These are phyloP conservation scores for Echium plantagineum DNA, from an alignment of 257 asterid genomes.

Conservation along the genomic window DNA sequence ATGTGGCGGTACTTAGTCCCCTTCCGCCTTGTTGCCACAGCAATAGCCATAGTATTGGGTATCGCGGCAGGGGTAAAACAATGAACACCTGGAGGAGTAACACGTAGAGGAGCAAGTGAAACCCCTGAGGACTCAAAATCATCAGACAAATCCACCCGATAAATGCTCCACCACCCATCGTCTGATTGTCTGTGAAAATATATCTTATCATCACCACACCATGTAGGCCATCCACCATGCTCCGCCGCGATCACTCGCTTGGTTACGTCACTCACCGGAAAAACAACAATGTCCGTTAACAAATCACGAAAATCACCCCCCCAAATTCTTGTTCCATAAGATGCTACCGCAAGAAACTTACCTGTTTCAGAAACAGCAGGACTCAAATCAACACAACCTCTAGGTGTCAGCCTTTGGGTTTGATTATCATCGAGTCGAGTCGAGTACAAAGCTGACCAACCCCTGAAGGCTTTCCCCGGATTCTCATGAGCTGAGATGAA, in stretches of 20 bases:
- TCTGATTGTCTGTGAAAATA: conserved; percentile 65
- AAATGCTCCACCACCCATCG: conserved; percentile 96
- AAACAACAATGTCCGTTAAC: conserved; percentile 51
- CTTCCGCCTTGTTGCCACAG: conserved; percentile 63
- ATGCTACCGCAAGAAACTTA: conserved; percentile 59
- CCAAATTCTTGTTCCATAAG: conserved; percentile 49
- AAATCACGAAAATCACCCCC: conserved; percentile 55
- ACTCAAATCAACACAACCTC: conserved; percentile 52
- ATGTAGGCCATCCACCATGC: conserved; percentile 80
- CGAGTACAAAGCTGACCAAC: conserved; percentile 65
- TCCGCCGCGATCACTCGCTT: conserved; percentile 28
- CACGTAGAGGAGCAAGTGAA: conserved; percentile 28
- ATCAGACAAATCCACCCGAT: conserved; percentile 28
- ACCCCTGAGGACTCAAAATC: conserved; percentile 13
- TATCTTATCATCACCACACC: conserved; percentile 50
- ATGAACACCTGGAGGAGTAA: conserved; percentile 73
- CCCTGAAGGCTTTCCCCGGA: conserved; percentile 32
- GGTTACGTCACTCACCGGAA: conserved; percentile 29
- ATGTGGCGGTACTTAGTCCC: conserved; percentile 52
- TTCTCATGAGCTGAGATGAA: conserved; percentile 57
- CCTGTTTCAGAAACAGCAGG: conserved; percentile 58
- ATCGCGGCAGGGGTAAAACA: conserved; percentile 68
- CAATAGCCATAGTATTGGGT: conserved; percentile 26
- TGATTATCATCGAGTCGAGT: conserved; percentile 7
- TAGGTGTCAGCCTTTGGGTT: conserved; percentile 42